Conservation (phyloP, 1,139 yeast genomes). For the Candida sanyaensis region DNA sequence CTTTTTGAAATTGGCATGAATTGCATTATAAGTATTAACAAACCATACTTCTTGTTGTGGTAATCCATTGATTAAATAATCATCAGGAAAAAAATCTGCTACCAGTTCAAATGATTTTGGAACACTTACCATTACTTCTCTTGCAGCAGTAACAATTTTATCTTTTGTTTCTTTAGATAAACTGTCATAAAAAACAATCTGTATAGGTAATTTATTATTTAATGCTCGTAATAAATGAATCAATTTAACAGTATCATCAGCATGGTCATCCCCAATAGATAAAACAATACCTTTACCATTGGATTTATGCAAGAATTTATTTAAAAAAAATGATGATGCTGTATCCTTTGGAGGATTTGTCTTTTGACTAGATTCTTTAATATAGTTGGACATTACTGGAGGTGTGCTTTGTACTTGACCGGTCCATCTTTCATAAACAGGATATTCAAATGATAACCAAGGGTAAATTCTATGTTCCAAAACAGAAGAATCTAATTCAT, state of each 20-base stretch:
- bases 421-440: slow-evolving; percentile 49
- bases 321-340: slow-evolving; percentile 22
- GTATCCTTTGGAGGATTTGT: slow-evolving; percentile 11
- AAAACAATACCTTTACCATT: slow-evolving; percentile 41
- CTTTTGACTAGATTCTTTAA: slow-evolving; percentile 15
- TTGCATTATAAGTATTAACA: slow-evolving; percentile 38
- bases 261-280: slow-evolving; percentile 33
- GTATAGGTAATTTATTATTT: slow-evolving; percentile 37
- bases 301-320: slow-evolving; percentile 21
- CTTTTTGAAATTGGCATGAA: slow-evolving; percentile 26
- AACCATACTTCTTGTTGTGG: slow-evolving; percentile 47
- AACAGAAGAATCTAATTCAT: slow-evolving; percentile 17
- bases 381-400: slow-evolving; percentile 33
- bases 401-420: slow-evolving; percentile 39
- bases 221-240: slow-evolving; percentile 31
- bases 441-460: slow-evolving; percentile 44
- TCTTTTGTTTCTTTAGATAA: slow-evolving; percentile 24
- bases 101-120: slow-evolving; percentile 26
- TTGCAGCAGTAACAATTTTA: slow-evolving; percentile 27
- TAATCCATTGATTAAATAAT: slow-evolving; percentile 24
- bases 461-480: slow-evolving; percentile 48
- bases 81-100: slow-evolving; percentile 23
- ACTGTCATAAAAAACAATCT: slow-evolving; percentile 30
- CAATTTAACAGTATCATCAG: slow-evolving; percentile 29
- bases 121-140: slow-evolving; percentile 23